Base-by-base conservation (phyloP, 2,329 filamentous ascomycete species). In the Aspergillus neoniger region DNA sequence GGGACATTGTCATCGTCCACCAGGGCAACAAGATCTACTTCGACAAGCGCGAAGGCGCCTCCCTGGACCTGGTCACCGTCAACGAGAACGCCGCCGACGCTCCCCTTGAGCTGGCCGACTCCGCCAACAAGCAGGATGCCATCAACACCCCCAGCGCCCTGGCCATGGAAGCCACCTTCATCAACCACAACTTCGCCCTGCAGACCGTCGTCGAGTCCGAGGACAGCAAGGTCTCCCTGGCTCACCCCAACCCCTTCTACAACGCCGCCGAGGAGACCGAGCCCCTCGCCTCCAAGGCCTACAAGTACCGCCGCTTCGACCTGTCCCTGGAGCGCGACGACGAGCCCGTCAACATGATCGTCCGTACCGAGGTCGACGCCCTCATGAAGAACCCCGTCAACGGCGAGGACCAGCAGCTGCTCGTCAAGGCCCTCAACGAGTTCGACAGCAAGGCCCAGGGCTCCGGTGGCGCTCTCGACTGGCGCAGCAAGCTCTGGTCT, bases 131-230 rank as follows among this genome's bases (percentile, higher is more conserved):
- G 83, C 96, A 96, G 81, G 95, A 99, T 76, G 83, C 86, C 67
- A 90, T 99, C 80, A 99, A 99, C 86, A 92, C 92, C 74, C 95
- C 95, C n/a, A 82, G 83, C 58, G 92, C 93, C 57, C 88, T 99
- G 60, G 94, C 96, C 73, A 90, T 97, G 78, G 95, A 99, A 81
- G 95, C 95, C 58, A 99, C 95, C 55, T 96, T 97, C 83, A 99
- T 99, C 86, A 99, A 99, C 87, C 95, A 98, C 86, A 96, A 98
- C 84, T 99, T 99, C 79, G 91, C 92, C 69, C 91, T 96, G 79
- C 95, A 99, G 83, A 92, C 96, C 55, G 93, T 99, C 67, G 79
- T 87, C 70, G 95, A 99, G 83, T 90, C 85, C 69, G 86, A 92
- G 65, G 84, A 82, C 64, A 82, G 87, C 76, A 96, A 95, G 83